These are phyloP conservation scores for Eutypa lata DNA, from an alignment of 2,329 filamentous ascomycete genomes.

Conservation along the genomic window DNA sequence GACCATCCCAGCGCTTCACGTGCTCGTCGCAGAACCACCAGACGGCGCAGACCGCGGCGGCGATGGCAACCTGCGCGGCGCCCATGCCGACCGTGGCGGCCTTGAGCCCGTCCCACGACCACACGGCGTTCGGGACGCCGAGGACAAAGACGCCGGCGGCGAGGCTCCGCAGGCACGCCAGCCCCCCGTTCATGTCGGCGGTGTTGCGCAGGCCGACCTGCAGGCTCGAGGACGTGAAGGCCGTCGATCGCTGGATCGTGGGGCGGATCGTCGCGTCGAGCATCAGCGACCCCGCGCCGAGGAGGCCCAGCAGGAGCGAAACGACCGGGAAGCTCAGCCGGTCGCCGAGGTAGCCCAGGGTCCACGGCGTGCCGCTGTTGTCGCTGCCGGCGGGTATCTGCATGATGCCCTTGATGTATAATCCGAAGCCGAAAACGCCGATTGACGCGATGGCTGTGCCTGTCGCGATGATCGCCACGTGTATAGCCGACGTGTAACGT, in stretches of 20 bases:
- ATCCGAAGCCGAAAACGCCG: slow-evolving; percentile 43
- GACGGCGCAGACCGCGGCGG: slow-evolving; percentile 25
- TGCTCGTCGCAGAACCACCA: slow-evolving; percentile 43
- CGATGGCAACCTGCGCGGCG: slow-evolving; percentile 39
- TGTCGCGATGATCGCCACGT: slow-evolving; percentile 31
- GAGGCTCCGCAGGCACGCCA: slow-evolving; percentile 38
- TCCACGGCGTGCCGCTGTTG: slow-evolving; percentile 23
- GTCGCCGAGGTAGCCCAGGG: slow-evolving; percentile 6
- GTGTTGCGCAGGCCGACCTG: slow-evolving; percentile 43
- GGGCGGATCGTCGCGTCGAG: slow-evolving; percentile 41
- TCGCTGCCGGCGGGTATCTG: slow-evolving; percentile 15
- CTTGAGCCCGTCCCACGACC: slow-evolving; percentile 33
- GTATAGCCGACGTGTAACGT: slow-evolving; percentile 30
- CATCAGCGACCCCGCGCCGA: slow-evolving; percentile 39
- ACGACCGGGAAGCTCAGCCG: slow-evolving; percentile 36
- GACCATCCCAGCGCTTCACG: slow-evolving; percentile 42
- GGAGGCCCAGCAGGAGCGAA: slow-evolving; percentile 44
- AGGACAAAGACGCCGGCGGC: slow-evolving; percentile 41
- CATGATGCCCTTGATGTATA: slow-evolving; percentile 38
- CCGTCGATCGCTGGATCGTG: slow-evolving; percentile 43
- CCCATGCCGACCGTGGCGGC: slow-evolving; percentile 38
- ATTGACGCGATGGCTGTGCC: slow-evolving; percentile 37
- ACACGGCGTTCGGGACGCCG: slow-evolving; percentile 36
- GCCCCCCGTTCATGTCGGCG: slow-evolving; percentile 45
- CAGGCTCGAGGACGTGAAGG: slow-evolving; percentile 46